Evolutionary conservation across 164 flowering plant genomes (phyloP).

Genomic region (Magnolia kwangsiensis): DNA sequence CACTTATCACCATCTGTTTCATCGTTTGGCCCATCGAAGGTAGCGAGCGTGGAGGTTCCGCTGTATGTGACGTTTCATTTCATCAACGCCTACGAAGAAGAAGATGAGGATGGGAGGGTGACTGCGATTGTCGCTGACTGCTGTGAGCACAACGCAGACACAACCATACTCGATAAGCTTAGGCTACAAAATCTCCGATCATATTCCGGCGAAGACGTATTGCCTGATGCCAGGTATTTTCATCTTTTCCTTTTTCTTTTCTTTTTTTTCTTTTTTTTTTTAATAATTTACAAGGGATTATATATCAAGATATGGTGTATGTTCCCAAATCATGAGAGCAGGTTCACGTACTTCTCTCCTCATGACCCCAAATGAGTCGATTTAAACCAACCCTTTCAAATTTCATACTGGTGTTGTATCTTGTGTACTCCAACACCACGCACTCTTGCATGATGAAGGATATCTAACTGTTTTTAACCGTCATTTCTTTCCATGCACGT

Average conservation of each 20-base stretch:
- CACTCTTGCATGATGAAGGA: too few relatives aligned
- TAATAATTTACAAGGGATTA: too few relatives aligned
- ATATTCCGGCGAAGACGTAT: constrained; percentile 52
- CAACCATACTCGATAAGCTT: constrained; percentile 72
- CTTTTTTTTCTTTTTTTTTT: too few relatives aligned
- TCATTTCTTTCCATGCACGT: too few relatives aligned
- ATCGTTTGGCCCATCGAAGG: constrained; percentile 35
- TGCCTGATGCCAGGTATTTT: constrained; percentile 82
- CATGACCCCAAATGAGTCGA: too few relatives aligned
- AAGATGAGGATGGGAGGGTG: constrained; percentile 76
- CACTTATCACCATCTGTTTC: neutral
- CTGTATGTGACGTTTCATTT: constrained; percentile 85
- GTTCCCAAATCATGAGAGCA: too few relatives aligned
- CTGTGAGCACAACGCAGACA: constrained; percentile 83
- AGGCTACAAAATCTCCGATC: constrained; percentile 63
- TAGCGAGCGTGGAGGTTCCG: constrained; percentile 96
- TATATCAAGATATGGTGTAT: too few relatives aligned
- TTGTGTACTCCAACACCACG: too few relatives aligned
- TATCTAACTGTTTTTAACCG: too few relatives aligned
- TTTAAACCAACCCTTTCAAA: too few relatives aligned
- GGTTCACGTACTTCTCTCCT: too few relatives aligned
- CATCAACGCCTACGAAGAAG: constrained; percentile 88
- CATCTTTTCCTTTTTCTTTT: neutral
- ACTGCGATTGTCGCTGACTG: constrained; percentile 74
- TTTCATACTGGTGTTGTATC: too few relatives aligned